phyloP scores from a whole-genome alignment of 768 basidiomycete genomes.

The Trametes punicea region DNA sequence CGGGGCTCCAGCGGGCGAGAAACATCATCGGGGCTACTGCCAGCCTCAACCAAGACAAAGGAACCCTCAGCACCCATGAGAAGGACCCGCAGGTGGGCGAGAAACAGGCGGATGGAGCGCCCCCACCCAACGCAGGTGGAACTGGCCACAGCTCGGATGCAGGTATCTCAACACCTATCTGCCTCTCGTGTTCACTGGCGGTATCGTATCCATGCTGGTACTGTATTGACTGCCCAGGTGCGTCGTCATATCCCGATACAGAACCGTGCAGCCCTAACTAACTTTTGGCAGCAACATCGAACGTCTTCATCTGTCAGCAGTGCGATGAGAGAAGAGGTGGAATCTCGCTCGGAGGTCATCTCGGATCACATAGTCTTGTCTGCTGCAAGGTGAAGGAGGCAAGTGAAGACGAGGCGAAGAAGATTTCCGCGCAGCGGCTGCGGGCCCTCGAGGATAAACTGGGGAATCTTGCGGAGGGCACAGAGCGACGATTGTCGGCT shows the following conservation, averaged over 20 bases:
- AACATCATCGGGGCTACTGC: neutral
- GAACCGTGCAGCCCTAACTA: neutral
- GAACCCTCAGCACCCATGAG: too few relatives aligned
- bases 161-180: neutral
- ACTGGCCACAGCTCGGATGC: neutral
- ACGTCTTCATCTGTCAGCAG: constrained; percentile 5
- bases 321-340: constrained; percentile 11
- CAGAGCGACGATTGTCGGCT: constrained; percentile 2
- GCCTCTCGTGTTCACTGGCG: neutral
- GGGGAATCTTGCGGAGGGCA: neutral
- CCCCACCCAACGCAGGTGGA: too few relatives aligned
- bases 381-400: neutral
- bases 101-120: too few relatives aligned
- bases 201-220: constrained; percentile 6
- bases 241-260: neutral
- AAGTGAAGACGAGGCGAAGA: neutral
- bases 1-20: neutral
- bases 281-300: neutral
- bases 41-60: too few relatives aligned
- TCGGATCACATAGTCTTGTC: constrained; percentile 6
- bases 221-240: constrained; percentile 9
- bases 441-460: too few relatives aligned
- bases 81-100: too few relatives aligned
- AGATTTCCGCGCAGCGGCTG: too few relatives aligned
- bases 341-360: neutral